These are phyloP conservation scores for Chrysosporium keratinophilum DNA, from an alignment of 2,329 filamentous ascomycete genomes.

Conservation along the genomic window DNA sequence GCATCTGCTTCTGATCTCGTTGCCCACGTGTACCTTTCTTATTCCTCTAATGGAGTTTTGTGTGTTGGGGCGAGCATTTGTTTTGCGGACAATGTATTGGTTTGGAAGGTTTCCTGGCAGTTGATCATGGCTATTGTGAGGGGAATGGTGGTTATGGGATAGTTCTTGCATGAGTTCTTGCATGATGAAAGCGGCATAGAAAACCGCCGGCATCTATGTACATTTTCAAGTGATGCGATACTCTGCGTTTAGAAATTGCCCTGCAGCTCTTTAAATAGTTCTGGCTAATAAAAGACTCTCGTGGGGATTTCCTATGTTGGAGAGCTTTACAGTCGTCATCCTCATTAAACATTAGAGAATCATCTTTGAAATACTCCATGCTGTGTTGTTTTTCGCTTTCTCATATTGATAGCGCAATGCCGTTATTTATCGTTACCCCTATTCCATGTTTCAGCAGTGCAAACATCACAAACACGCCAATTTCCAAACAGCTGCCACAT, in stretches of 20 bases:
- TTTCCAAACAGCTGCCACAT: slow-evolving; percentile 9
- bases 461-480: slow-evolving; percentile 16
- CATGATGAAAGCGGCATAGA: neutral
- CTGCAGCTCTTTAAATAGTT: neutral
- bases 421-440: neutral
- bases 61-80: slow-evolving; percentile 1
- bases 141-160: neutral
- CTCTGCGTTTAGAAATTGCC: no score
- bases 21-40: neutral
- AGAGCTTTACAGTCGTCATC: no score
- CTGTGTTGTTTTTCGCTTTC: neutral
- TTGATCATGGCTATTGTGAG: neutral
- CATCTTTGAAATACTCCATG: no score
- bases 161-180: neutral
- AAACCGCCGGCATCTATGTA: neutral
- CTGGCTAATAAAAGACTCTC: neutral
- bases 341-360: no score
- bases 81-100: slow-evolving; percentile 4
- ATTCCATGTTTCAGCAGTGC: neutral
- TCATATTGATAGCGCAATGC: neutral
- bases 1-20: neutral
- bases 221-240: no score
- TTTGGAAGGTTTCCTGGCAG: neutral
- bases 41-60: neutral
- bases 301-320: no score